Base-by-base conservation (phyloP, 1,284 basidiomycete species). In the Schizophyllum commune region DNA sequence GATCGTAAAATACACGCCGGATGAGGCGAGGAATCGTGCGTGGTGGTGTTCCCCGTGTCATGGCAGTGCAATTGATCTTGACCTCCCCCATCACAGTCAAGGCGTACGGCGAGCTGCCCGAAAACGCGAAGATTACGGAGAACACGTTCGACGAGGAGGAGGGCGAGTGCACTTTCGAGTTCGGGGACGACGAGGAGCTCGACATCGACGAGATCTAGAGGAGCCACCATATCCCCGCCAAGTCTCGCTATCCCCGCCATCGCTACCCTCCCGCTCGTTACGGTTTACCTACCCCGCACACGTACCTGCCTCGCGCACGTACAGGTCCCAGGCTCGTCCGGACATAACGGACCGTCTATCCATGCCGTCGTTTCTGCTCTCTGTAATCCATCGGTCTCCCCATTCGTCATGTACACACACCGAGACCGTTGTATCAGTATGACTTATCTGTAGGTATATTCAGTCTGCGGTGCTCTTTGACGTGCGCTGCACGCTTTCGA, bases 71-170 rank as follows among this genome's bases (percentile, higher is more conserved):
- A 5, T 47, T 54, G 58, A 57, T 61, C 51, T 61, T 11, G 33
- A 56, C 4, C 11, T 52, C 22, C 59, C 20, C 34, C 52, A 39
- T 60, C 27, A 52, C 68, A 90, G 88, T 98, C 73, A 97, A 98
- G 84, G 92, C 93, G 27, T 98, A 98, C 72, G 96, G 97, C 61
- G 97, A 99, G 75, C 83, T 99, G 60, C 97, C 97, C 51, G 94
- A 96, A 75, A 95, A 93, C 69, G 96, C 96, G 71, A 97, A 97
- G 82, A 97, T 99, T 82, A 98, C 96, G 81, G 97, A 99, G 79
- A 94, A 96, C 69, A 89, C 86, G 32, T 94, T 94, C 73, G 93
- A 91, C 69, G 89, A 91, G 69, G 94, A 96, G 68, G 93, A 94
- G 65, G 94, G 88, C 66, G 92, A 92, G 68, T 91, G 90, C 72